Conservation (phyloP, 2,329 filamentous ascomycete genomes). For the Gnomoniopsis smithogilvyi region DNA sequence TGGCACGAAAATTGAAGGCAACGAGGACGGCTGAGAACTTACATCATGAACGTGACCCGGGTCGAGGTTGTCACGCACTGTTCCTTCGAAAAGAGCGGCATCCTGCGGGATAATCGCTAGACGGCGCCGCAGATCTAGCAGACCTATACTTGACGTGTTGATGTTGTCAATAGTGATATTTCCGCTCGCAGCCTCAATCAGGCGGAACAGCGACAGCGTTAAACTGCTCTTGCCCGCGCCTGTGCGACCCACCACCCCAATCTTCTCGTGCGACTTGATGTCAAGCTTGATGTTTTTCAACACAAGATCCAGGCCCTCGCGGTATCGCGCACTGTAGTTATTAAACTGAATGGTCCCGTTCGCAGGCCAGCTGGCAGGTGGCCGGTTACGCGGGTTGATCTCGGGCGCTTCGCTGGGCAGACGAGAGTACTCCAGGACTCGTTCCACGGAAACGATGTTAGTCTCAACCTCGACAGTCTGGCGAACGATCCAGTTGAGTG, state of each 20-base stretch:
- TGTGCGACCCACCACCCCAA: conserved; percentile 93
- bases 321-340: conserved; percentile 92
- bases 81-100: conserved; percentile 75
- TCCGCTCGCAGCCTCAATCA: conserved; percentile 84
- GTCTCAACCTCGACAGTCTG: conserved; percentile 99
- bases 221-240: conserved; percentile 95
- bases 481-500: conserved; percentile 97
- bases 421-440: conserved; percentile 90
- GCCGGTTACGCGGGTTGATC: conserved; percentile 82
- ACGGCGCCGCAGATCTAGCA: conserved; percentile 82
- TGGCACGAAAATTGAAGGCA: not conserved
- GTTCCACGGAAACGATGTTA: conserved; percentile 98
- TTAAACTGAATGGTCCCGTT: conserved; percentile 86
- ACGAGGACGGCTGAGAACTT: conserved; percentile 1
- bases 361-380: conserved; percentile 87
- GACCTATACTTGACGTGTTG: conserved; percentile 85
- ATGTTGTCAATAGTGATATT: conserved; percentile 86
- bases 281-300: conserved; percentile 88
- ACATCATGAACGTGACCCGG: conserved; percentile 85
- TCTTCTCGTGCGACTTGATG: conserved; percentile 96
- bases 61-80: conserved; percentile 88
- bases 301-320: conserved; percentile 83
- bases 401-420: conserved; percentile 93
- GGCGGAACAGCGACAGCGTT: conserved; percentile 88
- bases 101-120: conserved; percentile 98